phyloP scores from a whole-genome alignment of 2,329 filamentous ascomycete species.

The Aspergillus persii region DNA sequence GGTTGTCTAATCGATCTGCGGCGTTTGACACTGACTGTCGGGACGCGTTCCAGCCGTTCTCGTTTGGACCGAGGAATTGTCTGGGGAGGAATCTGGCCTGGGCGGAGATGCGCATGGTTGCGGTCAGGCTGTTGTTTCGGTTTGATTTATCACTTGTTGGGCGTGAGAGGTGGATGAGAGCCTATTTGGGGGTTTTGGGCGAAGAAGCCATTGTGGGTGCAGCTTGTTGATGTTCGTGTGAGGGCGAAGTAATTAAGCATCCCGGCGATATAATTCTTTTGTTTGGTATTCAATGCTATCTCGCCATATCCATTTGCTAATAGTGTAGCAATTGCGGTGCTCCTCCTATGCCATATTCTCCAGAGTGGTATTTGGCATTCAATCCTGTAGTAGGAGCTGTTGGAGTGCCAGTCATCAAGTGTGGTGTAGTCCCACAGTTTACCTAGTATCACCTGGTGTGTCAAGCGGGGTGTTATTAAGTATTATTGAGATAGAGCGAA shows the following conservation, averaged over 20 bases:
- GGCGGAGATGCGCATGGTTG: conserved; percentile 7
- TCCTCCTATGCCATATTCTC: too few relatives aligned
- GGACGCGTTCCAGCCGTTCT: conserved; percentile 31
- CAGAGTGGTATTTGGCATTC: too few relatives aligned
- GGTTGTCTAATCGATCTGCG: neutral
- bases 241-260: neutral
- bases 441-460: too few relatives aligned
- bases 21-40: conserved; percentile 23
- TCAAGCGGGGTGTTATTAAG: too few relatives aligned
- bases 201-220: neutral
- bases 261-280: too few relatives aligned
- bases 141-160: neutral
- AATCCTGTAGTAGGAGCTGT: too few relatives aligned
- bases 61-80: conserved; percentile 30
- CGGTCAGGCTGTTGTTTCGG: conserved; percentile 1
- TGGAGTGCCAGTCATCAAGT: too few relatives aligned
- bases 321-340: too few relatives aligned
- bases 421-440: too few relatives aligned
- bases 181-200: conserved; percentile 6
- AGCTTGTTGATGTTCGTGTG: neutral
- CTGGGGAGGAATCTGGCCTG: conserved; percentile 22
- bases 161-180: neutral
- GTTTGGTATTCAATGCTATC: too few relatives aligned
- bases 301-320: too few relatives aligned
- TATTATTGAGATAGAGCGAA: too few relatives aligned